A percentile compares a stretch with the other conserved stretches of the same genome.
Conservation (phyloP, 2,329 filamentous ascomycete genomes). For the Pseudodiploospora longispora region DNA sequence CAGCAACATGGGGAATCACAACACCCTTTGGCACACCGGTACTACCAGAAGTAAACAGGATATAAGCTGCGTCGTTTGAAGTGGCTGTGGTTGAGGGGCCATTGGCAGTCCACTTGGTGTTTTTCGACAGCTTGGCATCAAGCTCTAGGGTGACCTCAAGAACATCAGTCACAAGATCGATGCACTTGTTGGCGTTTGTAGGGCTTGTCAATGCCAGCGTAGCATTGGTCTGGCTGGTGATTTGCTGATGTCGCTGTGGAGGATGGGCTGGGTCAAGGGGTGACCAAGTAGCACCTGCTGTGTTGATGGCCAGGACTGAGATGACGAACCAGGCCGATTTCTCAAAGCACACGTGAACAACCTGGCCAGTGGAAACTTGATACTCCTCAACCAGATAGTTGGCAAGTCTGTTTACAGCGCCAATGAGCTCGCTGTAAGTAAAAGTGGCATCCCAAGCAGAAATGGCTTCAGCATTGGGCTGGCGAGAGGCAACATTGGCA, state of each 20-base stretch:
- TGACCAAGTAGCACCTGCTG: slow-evolving; percentile 10
- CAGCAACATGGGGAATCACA: slow-evolving; percentile 10
- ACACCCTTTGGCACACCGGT: slow-evolving; percentile 16
- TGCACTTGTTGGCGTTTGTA: too few species aligned
- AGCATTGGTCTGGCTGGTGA: not conserved
- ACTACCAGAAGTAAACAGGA: slow-evolving; percentile 15
- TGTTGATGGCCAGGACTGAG: slow-evolving; percentile 10
- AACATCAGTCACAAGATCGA: too few species aligned
- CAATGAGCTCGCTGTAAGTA: not conserved
- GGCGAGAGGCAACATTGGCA: not conserved
- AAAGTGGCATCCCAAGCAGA: not conserved
- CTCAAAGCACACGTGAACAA: slow-evolving; percentile 1
- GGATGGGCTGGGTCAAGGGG: slow-evolving; percentile 9
- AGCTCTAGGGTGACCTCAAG: too few species aligned
- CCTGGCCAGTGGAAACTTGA: not conserved
- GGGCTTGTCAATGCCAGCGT: too few species aligned
- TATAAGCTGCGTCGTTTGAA: slow-evolving; percentile 8
- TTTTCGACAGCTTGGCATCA: too few species aligned
- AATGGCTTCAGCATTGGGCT: not conserved
- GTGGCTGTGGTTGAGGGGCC: too few species aligned
- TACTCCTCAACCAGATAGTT: too few species aligned
- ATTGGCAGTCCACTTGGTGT: too few species aligned
- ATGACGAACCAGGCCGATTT: slow-evolving; percentile 20
- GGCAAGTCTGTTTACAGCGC: too few species aligned
- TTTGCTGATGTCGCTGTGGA: not conserved